Conservation (phyloP, 352 stramenopile genomes). For the Phytophthora vignae region DNA sequence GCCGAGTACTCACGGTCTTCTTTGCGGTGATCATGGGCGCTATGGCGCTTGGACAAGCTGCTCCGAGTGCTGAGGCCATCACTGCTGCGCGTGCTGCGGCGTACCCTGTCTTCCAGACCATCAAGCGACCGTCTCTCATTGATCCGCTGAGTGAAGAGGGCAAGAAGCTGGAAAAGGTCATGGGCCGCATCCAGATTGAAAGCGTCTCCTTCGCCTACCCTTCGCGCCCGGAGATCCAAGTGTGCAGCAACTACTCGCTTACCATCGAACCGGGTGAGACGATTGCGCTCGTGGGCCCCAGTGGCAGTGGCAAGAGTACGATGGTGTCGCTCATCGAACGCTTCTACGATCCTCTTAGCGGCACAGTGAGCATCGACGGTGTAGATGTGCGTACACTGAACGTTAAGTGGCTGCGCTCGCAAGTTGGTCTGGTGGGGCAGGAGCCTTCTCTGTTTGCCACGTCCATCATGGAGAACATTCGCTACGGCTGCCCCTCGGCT, state of each 20-base stretch:
- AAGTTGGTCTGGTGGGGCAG: slow-evolving; percentile 82
- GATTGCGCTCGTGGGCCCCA: slow-evolving; percentile 67
- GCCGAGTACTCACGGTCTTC: slow-evolving; percentile 75
- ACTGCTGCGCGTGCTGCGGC: slow-evolving; percentile 62
- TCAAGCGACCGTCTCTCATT: slow-evolving; percentile 68
- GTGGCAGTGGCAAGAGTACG: slow-evolving; percentile 89
- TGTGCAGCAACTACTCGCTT: slow-evolving; percentile 68
- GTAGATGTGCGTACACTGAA: slow-evolving; percentile 78
- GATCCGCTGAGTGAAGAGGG: slow-evolving; percentile 52
- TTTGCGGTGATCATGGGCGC: slow-evolving; percentile 77
- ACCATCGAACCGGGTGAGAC: slow-evolving; percentile 72
- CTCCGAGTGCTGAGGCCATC: slow-evolving; percentile 67
- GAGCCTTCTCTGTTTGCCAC: slow-evolving; percentile 82
- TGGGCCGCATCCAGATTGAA: slow-evolving; percentile 76
- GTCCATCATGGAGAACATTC: slow-evolving; percentile 64
- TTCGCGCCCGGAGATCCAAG: slow-evolving; percentile 60
- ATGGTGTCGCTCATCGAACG: slow-evolving; percentile 93
- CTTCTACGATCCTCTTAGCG: slow-evolving; percentile 92
- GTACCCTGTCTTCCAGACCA: slow-evolving; percentile 71
- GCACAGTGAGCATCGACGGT: slow-evolving; percentile 51
- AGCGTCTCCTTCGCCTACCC: slow-evolving; percentile 85
- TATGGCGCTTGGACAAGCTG: slow-evolving; percentile 77
- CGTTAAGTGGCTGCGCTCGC: slow-evolving; percentile 52
- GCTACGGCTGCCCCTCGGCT: slow-evolving; percentile 48
- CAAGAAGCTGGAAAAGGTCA: slow-evolving; percentile 48